Base-by-base conservation (phyloP, 805 yeast genomes). In the Ogataea naganishii region DNA sequence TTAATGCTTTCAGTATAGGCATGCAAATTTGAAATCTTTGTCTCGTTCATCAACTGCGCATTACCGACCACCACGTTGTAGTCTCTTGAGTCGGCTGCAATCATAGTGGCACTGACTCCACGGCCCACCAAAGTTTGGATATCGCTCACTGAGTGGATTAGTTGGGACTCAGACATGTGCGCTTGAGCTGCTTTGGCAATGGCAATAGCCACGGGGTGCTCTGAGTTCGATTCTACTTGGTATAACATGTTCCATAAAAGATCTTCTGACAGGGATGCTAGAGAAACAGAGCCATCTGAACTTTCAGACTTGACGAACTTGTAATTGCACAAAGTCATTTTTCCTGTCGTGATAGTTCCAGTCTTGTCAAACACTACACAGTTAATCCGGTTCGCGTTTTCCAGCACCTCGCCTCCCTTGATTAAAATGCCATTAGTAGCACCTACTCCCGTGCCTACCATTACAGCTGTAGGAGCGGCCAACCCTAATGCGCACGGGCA, bases 371-470 rank as follows among this genome's bases (percentile, higher is more conserved):
- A 89, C 18, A 92, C 62, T 17, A 85, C 72, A 9, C 72, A 66
- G 38, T 75, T 69, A 23, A 84, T 63, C 13, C 66, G 58, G 44
- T 72, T 72, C 6, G 92, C 78, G 33, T 60, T 66, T 48, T 92
- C 97, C 37, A 92, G 66, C 11, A 82, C 72, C 30, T 80, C 94
- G 14, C 96, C 98, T 27, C 96, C 95, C 54, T 89, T 92, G 45
- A 92, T 81, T 31, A 92, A 62, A 5, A 92, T 80, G 13, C 98
- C 97, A 52, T 84, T 66, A 10, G 71, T 55, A 0, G 98, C 97
- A 23, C 95, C 97, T 14, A 85, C 80, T 23, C 98, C 98, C 2
- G 97, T 89, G 7, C 96, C 98, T 2, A 92, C 98, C 96, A 94
- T 92, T 8, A 92, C 84, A 0, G 97, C 97, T 2, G 98, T 94